Base-by-base conservation (phyloP, 805 yeast genomes). In the Spathaspora girioi region DNA sequence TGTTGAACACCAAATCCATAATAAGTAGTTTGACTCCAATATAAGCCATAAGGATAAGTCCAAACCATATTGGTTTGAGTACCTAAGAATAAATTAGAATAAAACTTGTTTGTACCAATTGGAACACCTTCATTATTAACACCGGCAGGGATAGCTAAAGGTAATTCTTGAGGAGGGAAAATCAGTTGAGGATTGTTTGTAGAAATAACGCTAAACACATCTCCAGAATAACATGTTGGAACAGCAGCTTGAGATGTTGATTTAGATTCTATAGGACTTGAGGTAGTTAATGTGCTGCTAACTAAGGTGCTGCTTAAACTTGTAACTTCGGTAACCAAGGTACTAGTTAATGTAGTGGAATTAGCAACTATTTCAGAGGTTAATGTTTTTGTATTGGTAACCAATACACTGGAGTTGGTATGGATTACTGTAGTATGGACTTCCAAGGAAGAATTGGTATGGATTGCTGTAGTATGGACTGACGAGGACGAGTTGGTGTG, bases 81-180 rank as follows among this genome's bases (percentile, higher is more conserved):
- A 19, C 73, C 85, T 19, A 86, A 69, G 56, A 84, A 68, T 60
- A 87, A 61, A 64, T 89, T 88, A 38, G 82, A 79, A 67, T 80
- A 87, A 66, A 88, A 89, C 68, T 87, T 88, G 73, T 89, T 88
- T 20, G 96, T 89, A 60, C 84, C 83, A 53, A 79, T 75, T 11
- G 77, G 79, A 10, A 55, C 58, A 32, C 67, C 78, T 47, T 67
- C 62, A 53, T 75, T 73, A 40, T 70, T 66, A 38, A 79, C 83
- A 35, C 81, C 81, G 3, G 56, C 57, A 17, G 86, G 82, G 40
- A 82, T 62, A 0, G 60, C 56, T 50, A 81, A 63, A 11, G 78
- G 78, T 43, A 80, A 71, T 3, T 64, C 71, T 40, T 73, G 73
- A 48, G 78, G 70, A 3, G 73, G 54, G 67, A 83, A 83, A 47